Percentiles rank a stretch among this genome's conserved stretches.
Conservation (phyloP, 2,329 filamentous ascomycete genomes). For the Truncatella angustata region DNA sequence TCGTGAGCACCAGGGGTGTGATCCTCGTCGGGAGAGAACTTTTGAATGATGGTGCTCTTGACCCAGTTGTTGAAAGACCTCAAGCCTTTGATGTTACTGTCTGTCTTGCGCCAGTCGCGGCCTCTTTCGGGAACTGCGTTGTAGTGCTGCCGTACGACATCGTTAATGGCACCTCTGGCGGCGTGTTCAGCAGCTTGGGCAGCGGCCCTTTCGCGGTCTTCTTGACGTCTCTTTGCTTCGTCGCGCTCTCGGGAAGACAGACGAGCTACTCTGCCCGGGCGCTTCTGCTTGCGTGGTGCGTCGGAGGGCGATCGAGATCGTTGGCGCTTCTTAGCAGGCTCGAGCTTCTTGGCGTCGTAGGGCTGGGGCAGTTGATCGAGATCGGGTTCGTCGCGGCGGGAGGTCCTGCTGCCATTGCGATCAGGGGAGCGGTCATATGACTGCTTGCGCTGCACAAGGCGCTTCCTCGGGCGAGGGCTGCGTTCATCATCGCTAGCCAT, state of each 20-base stretch:
- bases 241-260: slow-evolving; percentile 67
- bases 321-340: slow-evolving; percentile 57
- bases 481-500: slow-evolving; percentile 26
- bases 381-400: slow-evolving; percentile 22
- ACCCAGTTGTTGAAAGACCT: slow-evolving; percentile 98
- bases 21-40: slow-evolving; percentile 83
- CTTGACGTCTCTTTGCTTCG: slow-evolving; percentile 61
- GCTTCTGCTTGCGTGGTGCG: slow-evolving; percentile 63
- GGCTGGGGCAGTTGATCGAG: slow-evolving; percentile 54
- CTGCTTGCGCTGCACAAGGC: slow-evolving; percentile 37
- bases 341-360: slow-evolving; percentile 58
- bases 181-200: slow-evolving; percentile 29
- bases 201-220: slow-evolving; percentile 52
- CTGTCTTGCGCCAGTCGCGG: slow-evolving; percentile 89
- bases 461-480: slow-evolving; percentile 37
- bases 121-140: slow-evolving; percentile 93
- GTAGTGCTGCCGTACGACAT: slow-evolving; percentile 91
- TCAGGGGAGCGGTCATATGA: slow-evolving; percentile 34
- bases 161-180: slow-evolving; percentile 59
- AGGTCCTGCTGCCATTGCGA: slow-evolving; percentile 23
- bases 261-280: slow-evolving; percentile 64
- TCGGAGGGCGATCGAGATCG: slow-evolving; percentile 47
- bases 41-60: slow-evolving; percentile 96
- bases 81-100: slow-evolving; percentile 91
- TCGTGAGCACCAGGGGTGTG: slow-evolving; percentile 61